Percentiles rank a stretch among this genome's conserved stretches.
These are phyloP conservation scores for Aspergillus vadensis DNA, from an alignment of 2,329 filamentous ascomycete species.

Conservation along the genomic window DNA sequence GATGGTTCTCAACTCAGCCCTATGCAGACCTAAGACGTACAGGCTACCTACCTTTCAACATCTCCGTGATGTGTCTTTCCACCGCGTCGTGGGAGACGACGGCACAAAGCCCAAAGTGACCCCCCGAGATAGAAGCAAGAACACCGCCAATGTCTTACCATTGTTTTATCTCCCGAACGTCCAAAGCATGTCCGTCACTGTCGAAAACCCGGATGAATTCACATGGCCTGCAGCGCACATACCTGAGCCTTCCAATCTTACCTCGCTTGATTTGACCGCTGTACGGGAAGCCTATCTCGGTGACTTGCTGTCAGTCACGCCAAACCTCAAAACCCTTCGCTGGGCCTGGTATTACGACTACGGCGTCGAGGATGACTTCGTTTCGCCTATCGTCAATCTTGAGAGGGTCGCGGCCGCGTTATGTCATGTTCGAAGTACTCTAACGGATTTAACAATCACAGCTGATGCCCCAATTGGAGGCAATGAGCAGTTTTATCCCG, in stretches of 20 bases:
- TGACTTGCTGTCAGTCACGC: constrained; percentile 12
- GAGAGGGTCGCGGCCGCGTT: constrained; percentile 19
- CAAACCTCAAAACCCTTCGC: constrained; percentile 9
- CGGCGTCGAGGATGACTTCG: constrained; percentile 10
- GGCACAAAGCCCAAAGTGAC: neutral
- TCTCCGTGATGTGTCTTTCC: constrained; percentile 10
- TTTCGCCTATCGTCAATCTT: constrained; percentile 16
- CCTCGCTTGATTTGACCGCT: constrained; percentile 14
- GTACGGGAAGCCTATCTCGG: constrained; percentile 17
- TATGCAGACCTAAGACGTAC: constrained; percentile 1
- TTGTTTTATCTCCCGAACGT: constrained; percentile 24
- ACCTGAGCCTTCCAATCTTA: constrained; percentile 7
- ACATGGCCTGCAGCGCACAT: constrained; percentile 18
- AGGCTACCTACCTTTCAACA: constrained; percentile 13
- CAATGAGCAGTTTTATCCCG: neutral
- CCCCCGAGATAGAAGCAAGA: neutral
- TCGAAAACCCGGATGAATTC: constrained; percentile 21
- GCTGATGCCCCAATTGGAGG: neutral
- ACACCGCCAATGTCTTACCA: constrained; percentile 20
- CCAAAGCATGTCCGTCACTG: constrained; percentile 16
- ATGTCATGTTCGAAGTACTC: constrained; percentile 21
- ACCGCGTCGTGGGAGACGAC: neutral
- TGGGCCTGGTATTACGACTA: constrained; percentile 18
- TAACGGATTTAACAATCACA: constrained; percentile 23
- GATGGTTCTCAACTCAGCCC: constrained; percentile 16